Evolutionary conservation across 78 protist species (phyloP), one percentile per base, ranked within the genome.

Genomic region (Dictyostelium intermedium): DNA sequence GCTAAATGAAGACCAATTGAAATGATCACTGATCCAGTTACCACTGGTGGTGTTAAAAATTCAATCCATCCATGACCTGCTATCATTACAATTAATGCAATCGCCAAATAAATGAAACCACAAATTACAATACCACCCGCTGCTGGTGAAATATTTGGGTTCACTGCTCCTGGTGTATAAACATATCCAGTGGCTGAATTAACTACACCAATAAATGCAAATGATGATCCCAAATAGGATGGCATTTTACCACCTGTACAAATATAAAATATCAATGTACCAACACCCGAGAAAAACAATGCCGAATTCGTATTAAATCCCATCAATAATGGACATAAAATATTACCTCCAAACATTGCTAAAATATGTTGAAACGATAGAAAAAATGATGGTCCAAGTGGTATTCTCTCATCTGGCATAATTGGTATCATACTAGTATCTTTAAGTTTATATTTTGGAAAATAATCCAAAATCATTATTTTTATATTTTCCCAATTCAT

Each of bases 341-440:
- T 78, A 66, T 20, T 83, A 23, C 61, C 23, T 2, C 94, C 94
- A 63, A 89, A 80, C 94, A 89, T 89, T 35, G 94, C 94, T 61
- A 89, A 50, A 13, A 89, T 23, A 89, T 89, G 94, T 32, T 89
- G 94, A 7, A 80, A 34, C 5, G 94, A 56, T 23, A 69, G 11
- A 9, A 63, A 3, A 9, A 69, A 14, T 5, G 82, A 45, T 34
- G 63, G 80, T 16, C 25, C 18, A 34, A 11, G 14, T 47, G 80
- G 61, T 53, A 89, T 20, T 80, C 94, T 78, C 13, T 89, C 78
- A 9, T 37, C 63, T 1, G 77, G 56, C 18, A n/a, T 34, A 14
- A 87, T 81, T 7, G 83, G 23, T 23, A 10, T 23, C 13, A 3
- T 30, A 39, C 7, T 16, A 14, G 23, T 78, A 3, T 18, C 0